phyloP scores from a whole-genome alignment of 2,329 filamentous ascomycete species.

The Colletotrichum abscissum region DNA sequence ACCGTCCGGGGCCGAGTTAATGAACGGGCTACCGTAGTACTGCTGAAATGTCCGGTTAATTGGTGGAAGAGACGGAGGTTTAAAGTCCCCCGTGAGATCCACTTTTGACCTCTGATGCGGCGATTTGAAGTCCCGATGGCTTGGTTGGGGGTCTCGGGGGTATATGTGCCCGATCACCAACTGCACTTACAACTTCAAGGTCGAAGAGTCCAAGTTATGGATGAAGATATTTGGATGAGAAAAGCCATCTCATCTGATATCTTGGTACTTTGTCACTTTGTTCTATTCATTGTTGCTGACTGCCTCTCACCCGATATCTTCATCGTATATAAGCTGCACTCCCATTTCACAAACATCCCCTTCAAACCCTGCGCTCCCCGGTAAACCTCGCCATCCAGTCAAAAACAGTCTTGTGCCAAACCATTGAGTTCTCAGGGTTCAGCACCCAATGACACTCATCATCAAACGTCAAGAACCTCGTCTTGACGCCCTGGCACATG shows the following conservation, averaged over 20 bases:
- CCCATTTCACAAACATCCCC: neutral
- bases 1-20: slow-evolving; percentile 21
- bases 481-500: slow-evolving; percentile 74
- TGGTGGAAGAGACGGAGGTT: neutral
- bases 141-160: neutral
- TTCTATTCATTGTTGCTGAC: neutral
- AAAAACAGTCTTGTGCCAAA: slow-evolving; percentile 76
- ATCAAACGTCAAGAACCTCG: slow-evolving; percentile 77
- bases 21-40: neutral
- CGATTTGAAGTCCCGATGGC: slow-evolving; percentile 9
- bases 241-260: neutral
- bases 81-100: neutral
- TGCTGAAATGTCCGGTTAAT: neutral
- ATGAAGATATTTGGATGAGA: neutral
- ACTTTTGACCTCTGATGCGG: neutral
- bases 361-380: slow-evolving; percentile 1
- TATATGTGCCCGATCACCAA: neutral
- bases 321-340: neutral
- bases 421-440: slow-evolving; percentile 74
- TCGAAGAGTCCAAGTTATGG: neutral
- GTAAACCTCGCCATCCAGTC: slow-evolving; percentile 72
- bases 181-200: neutral
- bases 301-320: neutral
- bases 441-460: slow-evolving; percentile 80
- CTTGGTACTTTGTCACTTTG: neutral